Evolutionary conservation across 176 grass and related monocot genomes (phyloP).

Genomic region (Paspalum notatum): DNA sequence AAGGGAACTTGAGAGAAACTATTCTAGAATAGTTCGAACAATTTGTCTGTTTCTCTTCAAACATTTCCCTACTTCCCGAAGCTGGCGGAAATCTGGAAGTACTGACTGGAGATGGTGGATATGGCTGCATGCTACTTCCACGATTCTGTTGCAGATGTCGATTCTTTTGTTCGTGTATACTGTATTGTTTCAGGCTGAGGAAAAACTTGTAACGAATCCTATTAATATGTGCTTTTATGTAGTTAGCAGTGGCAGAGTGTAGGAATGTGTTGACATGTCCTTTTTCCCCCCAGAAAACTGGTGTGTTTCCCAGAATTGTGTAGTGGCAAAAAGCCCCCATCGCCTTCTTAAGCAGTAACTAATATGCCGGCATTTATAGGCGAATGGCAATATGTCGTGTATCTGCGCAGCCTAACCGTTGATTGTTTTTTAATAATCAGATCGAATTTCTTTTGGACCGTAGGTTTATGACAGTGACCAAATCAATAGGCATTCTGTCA

Average conservation of each 20-base stretch:
- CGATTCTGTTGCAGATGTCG: background rate
- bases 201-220: background rate
- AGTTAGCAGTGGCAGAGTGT: background rate
- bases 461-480: too few species aligned
- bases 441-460: too few species aligned
- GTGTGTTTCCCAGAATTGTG: background rate
- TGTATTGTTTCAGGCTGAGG: background rate
- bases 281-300: background rate
- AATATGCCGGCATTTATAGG: background rate
- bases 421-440: too few species aligned
- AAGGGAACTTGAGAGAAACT: background rate
- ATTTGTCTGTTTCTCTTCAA: background rate
- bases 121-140: background rate
- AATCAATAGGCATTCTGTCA: too few species aligned
- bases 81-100: background rate
- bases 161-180: constrained; percentile 25
- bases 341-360: background rate
- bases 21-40: background rate
- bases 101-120: background rate
- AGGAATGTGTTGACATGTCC: background rate
- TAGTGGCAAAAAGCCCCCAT: background rate
- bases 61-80: background rate
- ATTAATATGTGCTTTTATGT: constrained; percentile 1
- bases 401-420: too few species aligned
- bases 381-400: background rate